A percentile compares a stretch with the other conserved stretches of the same genome.
Evolutionary conservation across 1,284 basidiomycete genomes (phyloP).

Genomic region (Clitocybe nebularis): DNA sequence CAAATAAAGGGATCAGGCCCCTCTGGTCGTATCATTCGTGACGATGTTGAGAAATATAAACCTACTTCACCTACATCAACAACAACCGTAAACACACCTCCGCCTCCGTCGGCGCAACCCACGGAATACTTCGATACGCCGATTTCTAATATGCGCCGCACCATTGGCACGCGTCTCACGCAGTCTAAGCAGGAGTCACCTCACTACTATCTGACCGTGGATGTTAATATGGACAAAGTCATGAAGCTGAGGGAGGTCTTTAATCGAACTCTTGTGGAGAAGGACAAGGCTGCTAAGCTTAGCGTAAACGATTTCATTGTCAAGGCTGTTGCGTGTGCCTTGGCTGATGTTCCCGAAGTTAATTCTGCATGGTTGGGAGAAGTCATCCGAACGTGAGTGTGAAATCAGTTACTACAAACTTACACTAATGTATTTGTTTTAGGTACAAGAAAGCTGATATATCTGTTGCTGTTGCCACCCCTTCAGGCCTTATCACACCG

Average conservation of each 20-base stretch:
- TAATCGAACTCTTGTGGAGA: constrained; percentile 85
- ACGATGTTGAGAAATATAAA: constrained; percentile 91
- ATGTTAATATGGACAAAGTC: constrained; percentile 97
- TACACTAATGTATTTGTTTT: constrained; percentile 8
- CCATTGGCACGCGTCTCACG: constrained; percentile 86
- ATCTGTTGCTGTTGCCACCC: constrained; percentile 95
- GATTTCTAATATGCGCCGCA: constrained; percentile 92
- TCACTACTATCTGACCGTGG: constrained; percentile 97
- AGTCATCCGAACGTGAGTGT: constrained; percentile 84
- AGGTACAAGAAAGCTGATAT: constrained; percentile 98
- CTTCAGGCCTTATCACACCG: constrained; percentile 95
- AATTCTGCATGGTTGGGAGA: constrained; percentile 99
- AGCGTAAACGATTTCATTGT: constrained; percentile 99
- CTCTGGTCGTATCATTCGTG: constrained; percentile 89
- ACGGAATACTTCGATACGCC: constrained; percentile 88
- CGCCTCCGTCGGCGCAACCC: constrained; percentile 39
- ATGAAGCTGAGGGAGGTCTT: constrained; percentile 94
- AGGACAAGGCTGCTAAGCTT: constrained; percentile 85
- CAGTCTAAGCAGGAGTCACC: constrained; percentile 93
- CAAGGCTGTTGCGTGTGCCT: constrained; percentile 90
- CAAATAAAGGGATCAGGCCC: constrained; percentile 96
- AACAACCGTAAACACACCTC: constrained; percentile 39
- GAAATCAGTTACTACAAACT: neutral
- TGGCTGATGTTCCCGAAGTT: constrained; percentile 94
- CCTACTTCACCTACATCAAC: constrained; percentile 39